Base-by-base conservation (phyloP, 78 protist genomes). In the Tieghemostelium lacteum region DNA sequence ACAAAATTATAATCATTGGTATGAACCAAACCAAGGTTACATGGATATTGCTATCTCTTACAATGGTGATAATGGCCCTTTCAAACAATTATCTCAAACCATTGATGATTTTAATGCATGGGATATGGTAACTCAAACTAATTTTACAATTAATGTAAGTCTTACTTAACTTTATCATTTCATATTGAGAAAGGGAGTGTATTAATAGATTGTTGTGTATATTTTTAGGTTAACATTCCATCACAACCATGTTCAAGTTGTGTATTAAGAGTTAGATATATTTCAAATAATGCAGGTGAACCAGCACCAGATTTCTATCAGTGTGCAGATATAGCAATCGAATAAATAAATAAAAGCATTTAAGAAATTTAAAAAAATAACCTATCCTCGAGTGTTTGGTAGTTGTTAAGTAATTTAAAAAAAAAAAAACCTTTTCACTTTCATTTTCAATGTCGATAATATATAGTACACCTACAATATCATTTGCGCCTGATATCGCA, bases 1-100 rank as follows among this genome's bases (percentile, higher is more conserved):
- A 78, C 88, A 78, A 66, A 78, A 78, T 40, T 78, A 66, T 24
- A 78, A 78, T 10, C 88, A 78, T 65, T 78, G 88, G 88, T 66
- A 49, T 33, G 8, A 2, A 52, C 65, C 73, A 49, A 54, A 52
- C 17, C 57, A 50, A 55, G 88, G 88, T 19, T 78, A n/a, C 62
- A 45, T 78, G 45, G 88, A 78, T 65, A 67, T 78, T 14, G 42
- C 70, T n/a, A 37, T 78, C n/a, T 78, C 88, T 12, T 78, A 78
- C 39, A 10, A 26, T 36, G 88, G 88, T 55, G 87, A 76, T 16
- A 31, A 76, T 34, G 87, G 87, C 63, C 20, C 26, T 2, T 76
- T 45, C 34, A 42, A 1, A 8, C 67, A 42, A 36, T 24, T 24
- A 33, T 5, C 31, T 29, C 42, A 45, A 67, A 63, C 52, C 16